Evolutionary conservation across 768 basidiomycete species (phyloP), one percentile per base, ranked within the genome.

Genomic region (Pisolithus orientalis): DNA sequence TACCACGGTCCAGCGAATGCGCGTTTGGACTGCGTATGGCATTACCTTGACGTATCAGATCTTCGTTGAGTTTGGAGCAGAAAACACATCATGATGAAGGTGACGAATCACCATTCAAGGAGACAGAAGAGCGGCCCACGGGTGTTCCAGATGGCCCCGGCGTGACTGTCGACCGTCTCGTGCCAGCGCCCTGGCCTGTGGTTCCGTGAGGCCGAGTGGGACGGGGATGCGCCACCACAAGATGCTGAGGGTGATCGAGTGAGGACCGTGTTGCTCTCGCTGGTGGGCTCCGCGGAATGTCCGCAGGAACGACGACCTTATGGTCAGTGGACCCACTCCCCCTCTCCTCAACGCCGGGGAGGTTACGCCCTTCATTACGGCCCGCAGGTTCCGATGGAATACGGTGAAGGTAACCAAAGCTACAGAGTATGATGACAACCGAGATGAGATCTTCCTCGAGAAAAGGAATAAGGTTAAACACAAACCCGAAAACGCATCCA

Each of bases 401-500:
- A 50, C 95, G 84, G 69, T 98, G 95, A 32, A 98, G 73, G 21
- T 96, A 79, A 5, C 94, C 94, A 65, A 89, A 95, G 1, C 92
- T 94, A 55, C 32, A 39, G 44, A 46, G 39, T 47, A 39, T 58
- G 31, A 53, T 45, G 27, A 32, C 34, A 34, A n/a, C n/a, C 34
- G 32, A 32, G 11, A 21, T 47, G 46, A 47, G 46, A 25, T 6
- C 34, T 44, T 55, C 39, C 39, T 50, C 28, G 42, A 49, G 27
- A 29, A 14, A 39, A 31, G 38, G 39, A 37, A 32, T 51, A 44
- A 47, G 43, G 29, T 42, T 40, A 25, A 31, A 52, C 40, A 75
- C 85, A 53, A 66, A 95, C 86, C 95, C 95, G 44, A 98, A 96
- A 28, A 97, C 87, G 61, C 94, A 97, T 39, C 95, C 95, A 11